phyloP scores from a whole-genome alignment of 495 filamentous ascomycete genomes.

The Penicillium samsonianum region DNA sequence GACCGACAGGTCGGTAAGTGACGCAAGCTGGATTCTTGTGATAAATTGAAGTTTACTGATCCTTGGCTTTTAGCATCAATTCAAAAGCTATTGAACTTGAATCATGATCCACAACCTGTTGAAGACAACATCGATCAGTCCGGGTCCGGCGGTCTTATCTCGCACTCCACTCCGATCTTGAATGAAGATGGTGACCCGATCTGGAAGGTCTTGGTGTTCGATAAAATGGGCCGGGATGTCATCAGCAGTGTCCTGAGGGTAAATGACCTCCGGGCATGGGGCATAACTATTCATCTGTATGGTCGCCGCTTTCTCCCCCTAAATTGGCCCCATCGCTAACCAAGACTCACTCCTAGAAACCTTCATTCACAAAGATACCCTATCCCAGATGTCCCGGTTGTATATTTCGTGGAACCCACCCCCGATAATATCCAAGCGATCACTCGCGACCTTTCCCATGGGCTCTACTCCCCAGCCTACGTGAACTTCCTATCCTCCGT shows the following conservation, averaged over 20 bases:
- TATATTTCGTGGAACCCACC: conserved; percentile 93
- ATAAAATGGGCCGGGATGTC: conserved; percentile 67
- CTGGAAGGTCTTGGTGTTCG: conserved; percentile 73
- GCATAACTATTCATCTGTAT: conserved; percentile 95
- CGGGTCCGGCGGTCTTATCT: conserved; percentile 58
- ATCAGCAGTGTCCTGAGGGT: conserved; percentile 95
- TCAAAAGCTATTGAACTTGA: conserved; percentile 94
- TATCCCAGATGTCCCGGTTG: conserved; percentile 94
- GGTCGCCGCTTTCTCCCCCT: conserved; percentile 16
- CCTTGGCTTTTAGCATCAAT: conserved; percentile 70
- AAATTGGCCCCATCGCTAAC: conserved; percentile 15
- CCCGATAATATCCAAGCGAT: conserved; percentile 76
- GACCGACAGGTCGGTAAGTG: conserved; percentile 93
- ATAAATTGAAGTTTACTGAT: conserved; percentile 17
- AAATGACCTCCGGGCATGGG: conserved; percentile 87
- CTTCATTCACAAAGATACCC: conserved; percentile 80
- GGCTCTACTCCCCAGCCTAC: conserved; percentile 90
- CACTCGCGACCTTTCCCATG: conserved; percentile 81
- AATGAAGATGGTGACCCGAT: conserved; percentile 84
- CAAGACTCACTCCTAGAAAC: conserved; percentile 53
- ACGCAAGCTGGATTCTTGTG: conserved; percentile 43
- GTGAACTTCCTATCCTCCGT: conserved; percentile 97
- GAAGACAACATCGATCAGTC: conserved; percentile 55
- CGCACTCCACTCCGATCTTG: conserved; percentile 74
- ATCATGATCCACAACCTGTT: conserved; percentile 64